Evolutionary conservation across 192 early-diverging fungal species (phyloP).

Genomic region (Backusella liffmaniae): DNA sequence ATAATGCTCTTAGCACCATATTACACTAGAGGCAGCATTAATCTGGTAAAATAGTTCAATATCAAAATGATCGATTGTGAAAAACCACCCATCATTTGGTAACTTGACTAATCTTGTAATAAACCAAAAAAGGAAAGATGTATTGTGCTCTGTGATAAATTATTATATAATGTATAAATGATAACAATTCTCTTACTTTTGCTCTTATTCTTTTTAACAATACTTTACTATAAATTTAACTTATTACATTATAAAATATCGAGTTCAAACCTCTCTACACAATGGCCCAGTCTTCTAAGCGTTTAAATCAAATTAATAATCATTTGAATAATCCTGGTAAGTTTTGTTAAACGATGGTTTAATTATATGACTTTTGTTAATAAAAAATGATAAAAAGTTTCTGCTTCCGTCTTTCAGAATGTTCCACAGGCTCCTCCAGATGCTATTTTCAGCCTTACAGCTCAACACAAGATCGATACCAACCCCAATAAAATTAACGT

Average conservation of each 20-base stretch:
- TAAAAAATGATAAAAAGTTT: background rate
- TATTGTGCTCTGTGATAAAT: background rate
- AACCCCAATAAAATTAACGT: conserved; percentile 86
- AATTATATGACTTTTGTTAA: background rate
- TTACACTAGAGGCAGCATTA: background rate
- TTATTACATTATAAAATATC: background rate
- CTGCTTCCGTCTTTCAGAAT: conserved; percentile 51
- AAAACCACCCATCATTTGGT: background rate
- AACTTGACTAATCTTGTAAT: conserved; percentile 7
- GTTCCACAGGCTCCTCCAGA: conserved; percentile 76
- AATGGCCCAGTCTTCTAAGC: conserved; percentile 11
- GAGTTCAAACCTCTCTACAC: background rate
- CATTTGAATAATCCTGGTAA: conserved; percentile 13
- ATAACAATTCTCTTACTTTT: background rate
- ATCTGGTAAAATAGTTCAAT: background rate
- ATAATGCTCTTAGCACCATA: background rate
- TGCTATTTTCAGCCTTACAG: conserved; percentile 87
- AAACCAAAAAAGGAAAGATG: background rate
- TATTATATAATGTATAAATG: background rate
- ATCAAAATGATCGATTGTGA: background rate
- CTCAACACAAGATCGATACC: conserved; percentile 76
- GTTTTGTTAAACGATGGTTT: background rate
- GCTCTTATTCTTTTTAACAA: background rate
- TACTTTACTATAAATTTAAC: background rate
- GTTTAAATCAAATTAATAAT: conserved; percentile 11